These are phyloP conservation scores for Crotalaria pallida DNA, from an alignment of 306 rosid species.

Conservation along the genomic window DNA sequence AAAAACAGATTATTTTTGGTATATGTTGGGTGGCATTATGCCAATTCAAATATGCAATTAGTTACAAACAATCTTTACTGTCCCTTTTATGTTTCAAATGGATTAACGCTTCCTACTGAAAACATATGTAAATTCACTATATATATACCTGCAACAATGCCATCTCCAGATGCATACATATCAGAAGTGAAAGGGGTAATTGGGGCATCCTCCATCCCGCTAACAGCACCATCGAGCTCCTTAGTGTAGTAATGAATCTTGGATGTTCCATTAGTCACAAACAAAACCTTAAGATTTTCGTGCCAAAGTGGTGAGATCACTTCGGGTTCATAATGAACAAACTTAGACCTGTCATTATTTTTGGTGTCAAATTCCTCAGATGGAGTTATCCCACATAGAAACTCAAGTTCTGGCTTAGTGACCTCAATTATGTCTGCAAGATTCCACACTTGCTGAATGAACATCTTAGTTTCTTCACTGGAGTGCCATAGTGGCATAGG, in stretches of 20 bases:
- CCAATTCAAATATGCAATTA: background rate
- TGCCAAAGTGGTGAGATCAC: constrained; percentile 72
- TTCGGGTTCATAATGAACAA: constrained; percentile 70
- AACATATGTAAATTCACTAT: constrained; percentile 5
- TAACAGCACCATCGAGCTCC: constrained; percentile 67
- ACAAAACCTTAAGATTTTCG: constrained; percentile 78
- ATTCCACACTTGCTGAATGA: constrained; percentile 75
- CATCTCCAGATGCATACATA: constrained; percentile 97
- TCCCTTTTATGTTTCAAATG: background rate
- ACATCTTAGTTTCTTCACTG: constrained; percentile 63
- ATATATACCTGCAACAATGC: constrained; percentile 83
- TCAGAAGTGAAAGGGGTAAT: constrained; percentile 71
- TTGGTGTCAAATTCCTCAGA: constrained; percentile 82
- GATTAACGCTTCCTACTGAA: background rate
- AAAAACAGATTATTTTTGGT: background rate
- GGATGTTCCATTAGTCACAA: constrained; percentile 95
- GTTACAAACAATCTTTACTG: background rate
- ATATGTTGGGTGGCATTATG: background rate
- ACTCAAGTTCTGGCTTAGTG: constrained; percentile 95
- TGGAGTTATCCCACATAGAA: constrained; percentile 72
- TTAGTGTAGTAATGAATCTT: constrained; percentile 86
- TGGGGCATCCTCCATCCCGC: constrained; percentile 86
- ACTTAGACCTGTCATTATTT: constrained; percentile 71
- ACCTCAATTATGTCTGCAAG: constrained; percentile 87
- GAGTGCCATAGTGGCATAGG: constrained; percentile 88